Conservation (phyloP, 164 flowering plant genomes). For the Liquidambar formosana region DNA sequence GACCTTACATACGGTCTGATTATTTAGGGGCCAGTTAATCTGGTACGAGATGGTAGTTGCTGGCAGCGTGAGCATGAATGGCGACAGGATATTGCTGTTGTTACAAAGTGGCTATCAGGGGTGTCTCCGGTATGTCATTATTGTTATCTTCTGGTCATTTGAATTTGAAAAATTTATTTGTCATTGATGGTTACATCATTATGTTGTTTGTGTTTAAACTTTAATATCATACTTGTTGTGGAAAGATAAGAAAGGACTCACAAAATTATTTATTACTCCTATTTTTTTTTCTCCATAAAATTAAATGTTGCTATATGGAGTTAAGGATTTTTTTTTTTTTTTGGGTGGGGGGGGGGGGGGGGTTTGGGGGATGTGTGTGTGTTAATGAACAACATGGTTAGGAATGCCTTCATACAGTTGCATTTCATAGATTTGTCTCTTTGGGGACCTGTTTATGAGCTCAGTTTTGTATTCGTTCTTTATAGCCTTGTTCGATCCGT, state of each 20-base stretch:
- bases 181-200: neutral
- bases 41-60: constrained; percentile 84
- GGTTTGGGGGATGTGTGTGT: too few species aligned
- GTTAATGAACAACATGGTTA: neutral
- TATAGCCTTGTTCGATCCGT: neutral
- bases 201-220: too few species aligned
- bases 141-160: constrained; percentile 1
- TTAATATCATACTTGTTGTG: too few species aligned
- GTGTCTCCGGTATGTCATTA: constrained; percentile 68
- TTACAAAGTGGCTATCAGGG: constrained; percentile 96
- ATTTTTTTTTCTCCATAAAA: too few species aligned
- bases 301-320: too few species aligned
- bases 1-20: neutral
- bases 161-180: neutral
- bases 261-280: too few species aligned
- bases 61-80: constrained; percentile 98
- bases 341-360: too few species aligned
- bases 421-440: neutral
- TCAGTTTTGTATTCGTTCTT: neutral
- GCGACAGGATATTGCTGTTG: constrained; percentile 98
- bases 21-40: constrained; percentile 78
- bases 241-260: too few species aligned
- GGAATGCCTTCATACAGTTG: neutral
- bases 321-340: too few species aligned
- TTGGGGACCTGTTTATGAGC: neutral